Evolutionary conservation across 2,329 filamentous ascomycete species (phyloP), one percentile per base, ranked within the genome.

Genomic region (Claviceps purpurea): DNA sequence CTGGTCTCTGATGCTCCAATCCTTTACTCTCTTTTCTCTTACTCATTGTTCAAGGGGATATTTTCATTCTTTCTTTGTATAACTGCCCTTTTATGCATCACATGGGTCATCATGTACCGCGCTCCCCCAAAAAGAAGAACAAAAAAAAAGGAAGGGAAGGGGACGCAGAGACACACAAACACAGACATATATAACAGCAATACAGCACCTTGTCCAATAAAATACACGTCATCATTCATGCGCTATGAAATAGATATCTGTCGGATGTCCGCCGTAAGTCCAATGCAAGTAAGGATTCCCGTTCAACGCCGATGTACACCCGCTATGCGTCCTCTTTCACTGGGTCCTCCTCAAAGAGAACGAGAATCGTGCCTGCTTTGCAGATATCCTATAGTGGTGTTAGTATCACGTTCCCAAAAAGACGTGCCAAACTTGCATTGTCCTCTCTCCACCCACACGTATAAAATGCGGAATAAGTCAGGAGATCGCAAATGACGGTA

Each of bases 321-420:
- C 54, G 60, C 50, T 55, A 55, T 54, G 60, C 60, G 49, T 57
- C 62, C 16, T 62, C 61, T 52, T 62, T 60, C 44, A 43, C 57
- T 40, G 69, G 60, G 1, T 60, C 63, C 55, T 80, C 81, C 61
- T 86, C 83, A 61, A 89, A 89, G 46, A 87, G 72, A 4, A 89
- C 85, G 47, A 89, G 69, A 6, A 86, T 77, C 4, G 84, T 88
- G 6, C 85, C 85, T 5, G 84, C 84, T 65, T 87, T 87, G 67
- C 85, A 89, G 60, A 88, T 85, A 60, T 89, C 85, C 81, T 86
- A 58, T 48, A 30, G 44, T 18, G 2, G 40, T 40, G 37, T 50
- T 22, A 50, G 48, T 6, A 6, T 41, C 7, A 3, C 2, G 1
- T 7, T 18, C 6, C 30, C 13, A 1, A 14, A 5, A 30, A 30